Conservation (phyloP, 176 grass and related monocot genomes). For the Oryza punctata region DNA sequence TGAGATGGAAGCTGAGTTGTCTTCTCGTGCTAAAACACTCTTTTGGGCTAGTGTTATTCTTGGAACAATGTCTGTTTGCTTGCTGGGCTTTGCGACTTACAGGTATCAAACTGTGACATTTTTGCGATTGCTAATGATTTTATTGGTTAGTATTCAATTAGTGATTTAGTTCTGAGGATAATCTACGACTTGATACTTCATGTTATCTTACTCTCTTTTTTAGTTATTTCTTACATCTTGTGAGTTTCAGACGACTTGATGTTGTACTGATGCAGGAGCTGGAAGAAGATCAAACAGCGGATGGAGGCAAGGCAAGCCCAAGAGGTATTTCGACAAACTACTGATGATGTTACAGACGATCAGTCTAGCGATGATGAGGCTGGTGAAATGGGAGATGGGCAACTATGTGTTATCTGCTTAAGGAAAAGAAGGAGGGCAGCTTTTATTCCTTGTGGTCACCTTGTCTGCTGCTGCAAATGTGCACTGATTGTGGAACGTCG, state of each 20-base stretch:
- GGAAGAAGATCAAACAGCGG: constrained; percentile 61
- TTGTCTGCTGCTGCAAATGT: constrained; percentile 82
- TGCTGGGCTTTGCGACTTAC: constrained; percentile 72
- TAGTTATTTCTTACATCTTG: constrained; percentile 8
- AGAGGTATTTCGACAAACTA: constrained; percentile 48
- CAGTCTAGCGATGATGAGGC: constrained; percentile 37
- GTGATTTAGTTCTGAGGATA: constrained; percentile 22
- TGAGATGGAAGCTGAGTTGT: constrained; percentile 74
- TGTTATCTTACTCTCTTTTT: neutral
- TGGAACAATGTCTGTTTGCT: constrained; percentile 72
- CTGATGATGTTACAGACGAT: constrained; percentile 31
- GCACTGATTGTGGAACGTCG: constrained; percentile 56
- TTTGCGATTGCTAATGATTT: neutral
- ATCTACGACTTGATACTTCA: constrained; percentile 2
- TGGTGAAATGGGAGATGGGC: constrained; percentile 61
- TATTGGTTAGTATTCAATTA: constrained; percentile 2
- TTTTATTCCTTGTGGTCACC: constrained; percentile 96
- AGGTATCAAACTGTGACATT: constrained; percentile 49
- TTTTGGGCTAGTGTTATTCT: constrained; percentile 81
- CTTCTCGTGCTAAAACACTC: constrained; percentile 43
- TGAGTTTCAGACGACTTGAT: constrained; percentile 2
- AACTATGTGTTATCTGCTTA: constrained; percentile 93
- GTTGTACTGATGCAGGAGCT: constrained; percentile 53
- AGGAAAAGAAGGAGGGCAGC: constrained; percentile 66
- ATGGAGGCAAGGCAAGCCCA: constrained; percentile 54